These are phyloP conservation scores for Dendrocalamus latiflorus DNA, from an alignment of 202 grass and related monocot genomes.

Conservation along the genomic window DNA sequence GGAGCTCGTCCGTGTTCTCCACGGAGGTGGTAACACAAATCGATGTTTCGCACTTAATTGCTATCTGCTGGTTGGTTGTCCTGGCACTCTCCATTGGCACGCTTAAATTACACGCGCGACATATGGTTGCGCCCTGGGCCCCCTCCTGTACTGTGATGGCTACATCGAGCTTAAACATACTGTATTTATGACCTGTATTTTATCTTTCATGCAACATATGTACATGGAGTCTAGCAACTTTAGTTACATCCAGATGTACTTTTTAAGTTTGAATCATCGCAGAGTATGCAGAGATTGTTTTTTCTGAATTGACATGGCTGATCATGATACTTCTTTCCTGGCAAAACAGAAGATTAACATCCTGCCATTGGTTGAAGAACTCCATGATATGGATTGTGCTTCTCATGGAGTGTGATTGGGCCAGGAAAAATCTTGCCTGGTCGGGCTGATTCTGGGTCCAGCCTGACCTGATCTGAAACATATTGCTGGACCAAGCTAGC, in stretches of 20 bases:
- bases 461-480: conserved; percentile 13
- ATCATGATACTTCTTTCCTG: not conserved
- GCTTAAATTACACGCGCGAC: not conserved
- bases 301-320: not conserved
- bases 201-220: not conserved
- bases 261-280: not conserved
- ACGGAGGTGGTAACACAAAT: conserved; percentile 16
- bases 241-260: not conserved
- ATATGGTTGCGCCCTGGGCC: conserved; percentile 14
- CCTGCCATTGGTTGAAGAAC: conserved; percentile 13
- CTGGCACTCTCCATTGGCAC: conserved; percentile 15
- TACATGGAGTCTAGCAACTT: not conserved
- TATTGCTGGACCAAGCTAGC: conserved; percentile 21
- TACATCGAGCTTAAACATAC: not conserved
- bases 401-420: not conserved
- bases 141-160: conserved; percentile 11
- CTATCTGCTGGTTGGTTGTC: conserved; percentile 30
- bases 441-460: conserved; percentile 21
- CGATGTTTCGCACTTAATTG: conserved; percentile 23
- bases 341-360: not conserved
- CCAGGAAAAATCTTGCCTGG: not conserved
- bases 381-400: not conserved
- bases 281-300: not conserved
- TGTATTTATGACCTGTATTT: not conserved
- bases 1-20: conserved; percentile 7